Evolutionary conservation across 1,139 yeast species (phyloP).

Genomic region (Yamadazyma triangularis): DNA sequence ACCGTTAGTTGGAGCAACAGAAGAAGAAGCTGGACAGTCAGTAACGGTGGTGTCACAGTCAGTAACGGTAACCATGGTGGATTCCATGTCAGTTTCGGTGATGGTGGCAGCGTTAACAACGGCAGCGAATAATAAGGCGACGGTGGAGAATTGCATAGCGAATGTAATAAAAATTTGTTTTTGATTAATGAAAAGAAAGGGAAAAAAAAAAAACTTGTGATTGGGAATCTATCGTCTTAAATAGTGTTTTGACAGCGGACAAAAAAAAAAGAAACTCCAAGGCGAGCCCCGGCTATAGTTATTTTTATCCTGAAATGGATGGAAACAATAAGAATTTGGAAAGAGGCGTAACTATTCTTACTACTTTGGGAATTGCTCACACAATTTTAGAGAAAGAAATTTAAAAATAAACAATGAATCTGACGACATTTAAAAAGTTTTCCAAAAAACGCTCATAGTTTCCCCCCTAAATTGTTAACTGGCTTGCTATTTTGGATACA

Average conservation of each 20-base stretch:
- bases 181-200: conserved; percentile 7
- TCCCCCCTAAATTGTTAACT: too few relatives aligned
- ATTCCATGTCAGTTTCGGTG: conserved; percentile 25
- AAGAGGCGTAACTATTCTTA: too few relatives aligned
- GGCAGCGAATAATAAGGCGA: conserved; percentile 42
- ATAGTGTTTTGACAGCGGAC: conserved; percentile 1
- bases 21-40: conserved; percentile 34
- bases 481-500: too few relatives aligned
- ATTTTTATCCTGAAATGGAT: not conserved
- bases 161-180: conserved; percentile 19
- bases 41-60: conserved; percentile 39
- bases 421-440: too few relatives aligned
- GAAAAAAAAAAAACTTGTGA: conserved; percentile 3
- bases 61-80: conserved; percentile 31
- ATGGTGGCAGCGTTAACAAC: conserved; percentile 35
- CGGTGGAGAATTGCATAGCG: conserved; percentile 43
- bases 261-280: not conserved
- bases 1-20: conserved; percentile 18
- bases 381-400: too few relatives aligned
- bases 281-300: not conserved
- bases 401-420: too few relatives aligned
- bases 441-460: too few relatives aligned
- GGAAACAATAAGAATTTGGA: too few relatives aligned
- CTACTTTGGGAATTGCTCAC: too few relatives aligned
- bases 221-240: conserved; percentile 1